Conservation (phyloP, 805 yeast species). For the Jamesozyma gamospora region DNA sequence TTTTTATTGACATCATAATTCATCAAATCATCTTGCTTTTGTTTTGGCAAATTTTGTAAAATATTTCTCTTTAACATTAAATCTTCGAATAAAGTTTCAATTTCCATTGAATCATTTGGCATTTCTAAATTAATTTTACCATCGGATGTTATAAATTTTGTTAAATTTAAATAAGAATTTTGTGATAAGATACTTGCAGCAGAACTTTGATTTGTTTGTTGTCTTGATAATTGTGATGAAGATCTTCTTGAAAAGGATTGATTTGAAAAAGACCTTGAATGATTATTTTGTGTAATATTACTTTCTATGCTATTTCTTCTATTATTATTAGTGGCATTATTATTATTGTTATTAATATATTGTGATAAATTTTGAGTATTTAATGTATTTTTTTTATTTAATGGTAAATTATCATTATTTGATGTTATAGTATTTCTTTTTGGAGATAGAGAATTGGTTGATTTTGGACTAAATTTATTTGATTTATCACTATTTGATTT, state of each 20-base stretch:
- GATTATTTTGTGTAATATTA: too few relatives aligned
- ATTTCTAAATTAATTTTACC: conserved; percentile 41
- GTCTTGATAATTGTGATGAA: conserved; percentile 13
- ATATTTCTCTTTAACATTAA: conserved; percentile 73
- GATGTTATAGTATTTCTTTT: neutral
- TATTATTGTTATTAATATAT: conserved; percentile 12
- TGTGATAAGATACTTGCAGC: conserved; percentile 21
- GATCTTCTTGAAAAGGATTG: conserved; percentile 7
- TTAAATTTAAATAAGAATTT: conserved; percentile 22
- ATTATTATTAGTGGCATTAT: neutral
- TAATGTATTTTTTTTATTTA: conserved; percentile 21
- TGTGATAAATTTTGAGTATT: conserved; percentile 25
- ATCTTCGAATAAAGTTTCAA: conserved; percentile 66
- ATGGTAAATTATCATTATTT: conserved; percentile 3
- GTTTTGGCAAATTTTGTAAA: conserved; percentile 55
- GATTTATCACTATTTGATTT: conserved; percentile 5
- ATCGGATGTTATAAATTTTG: conserved; percentile 23
- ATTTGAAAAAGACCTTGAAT: too few relatives aligned
- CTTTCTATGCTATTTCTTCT: too few relatives aligned
- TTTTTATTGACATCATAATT: conserved; percentile 68
- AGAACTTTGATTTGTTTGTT: conserved; percentile 20
- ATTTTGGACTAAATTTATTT: neutral
- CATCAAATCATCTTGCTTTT: conserved; percentile 68
- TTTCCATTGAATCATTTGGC: conserved; percentile 55
- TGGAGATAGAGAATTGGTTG: neutral